Percentiles rank a stretch among this genome's conserved stretches.
phyloP scores from a whole-genome alignment of 768 basidiomycete species.

The Suillus spraguei region DNA sequence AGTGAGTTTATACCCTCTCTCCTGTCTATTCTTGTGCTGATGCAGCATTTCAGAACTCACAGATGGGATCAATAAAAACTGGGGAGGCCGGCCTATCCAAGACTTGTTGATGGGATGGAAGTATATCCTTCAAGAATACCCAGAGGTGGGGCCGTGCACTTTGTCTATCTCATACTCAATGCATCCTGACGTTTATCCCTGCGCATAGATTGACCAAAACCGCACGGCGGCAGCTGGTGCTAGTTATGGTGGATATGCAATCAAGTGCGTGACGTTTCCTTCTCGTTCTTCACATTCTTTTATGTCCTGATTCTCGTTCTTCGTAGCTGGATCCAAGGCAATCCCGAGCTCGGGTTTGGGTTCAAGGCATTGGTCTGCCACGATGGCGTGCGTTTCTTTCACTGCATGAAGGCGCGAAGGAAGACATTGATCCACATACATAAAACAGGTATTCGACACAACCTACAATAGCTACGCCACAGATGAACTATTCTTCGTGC shows the following conservation, averaged over 20 bases:
- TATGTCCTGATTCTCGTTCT: slow-evolving; percentile 8
- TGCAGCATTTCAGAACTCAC: slow-evolving; percentile 58
- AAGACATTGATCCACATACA: neutral
- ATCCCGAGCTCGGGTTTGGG: slow-evolving; percentile 82
- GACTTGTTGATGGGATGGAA: slow-evolving; percentile 80
- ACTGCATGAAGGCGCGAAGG: neutral
- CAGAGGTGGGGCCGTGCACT: slow-evolving; percentile 52
- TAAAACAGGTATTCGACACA: slow-evolving; percentile 68
- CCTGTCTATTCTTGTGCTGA: slow-evolving; percentile 2
- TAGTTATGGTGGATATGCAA: slow-evolving; percentile 86
- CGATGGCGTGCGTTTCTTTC: slow-evolving; percentile 67
- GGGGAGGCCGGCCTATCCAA: slow-evolving; percentile 86
- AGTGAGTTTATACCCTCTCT: slow-evolving; percentile 37
- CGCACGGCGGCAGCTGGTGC: slow-evolving; percentile 80
- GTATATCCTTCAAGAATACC: slow-evolving; percentile 62
- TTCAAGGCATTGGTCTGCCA: slow-evolving; percentile 94
- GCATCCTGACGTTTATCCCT: slow-evolving; percentile 3
- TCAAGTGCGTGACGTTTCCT: slow-evolving; percentile 59
- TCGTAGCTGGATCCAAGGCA: slow-evolving; percentile 90
- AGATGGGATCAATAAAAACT: slow-evolving; percentile 78
- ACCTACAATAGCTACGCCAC: slow-evolving; percentile 84
- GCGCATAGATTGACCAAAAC: slow-evolving; percentile 62
- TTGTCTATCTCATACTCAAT: slow-evolving; percentile 1
- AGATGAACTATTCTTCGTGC: slow-evolving; percentile 89
- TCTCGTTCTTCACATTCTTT: slow-evolving; percentile 9